phyloP scores from a whole-genome alignment of 75 land plant species.

The Azolla pinnata region DNA sequence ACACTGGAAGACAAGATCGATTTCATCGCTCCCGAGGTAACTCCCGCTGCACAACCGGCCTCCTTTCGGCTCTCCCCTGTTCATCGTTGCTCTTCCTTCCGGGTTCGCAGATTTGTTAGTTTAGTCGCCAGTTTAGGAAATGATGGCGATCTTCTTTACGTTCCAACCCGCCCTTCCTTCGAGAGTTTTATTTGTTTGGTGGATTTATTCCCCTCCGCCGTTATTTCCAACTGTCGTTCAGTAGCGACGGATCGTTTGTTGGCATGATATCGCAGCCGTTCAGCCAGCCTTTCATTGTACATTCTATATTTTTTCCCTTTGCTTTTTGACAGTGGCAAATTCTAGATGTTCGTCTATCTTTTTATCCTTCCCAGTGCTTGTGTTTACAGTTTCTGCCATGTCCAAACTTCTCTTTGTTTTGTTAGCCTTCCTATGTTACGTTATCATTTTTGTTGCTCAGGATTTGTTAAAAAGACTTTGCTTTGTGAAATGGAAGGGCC shows the following conservation, averaged over 20 bases:
- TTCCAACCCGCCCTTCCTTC: neutral
- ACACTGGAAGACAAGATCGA: neutral
- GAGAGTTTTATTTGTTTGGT: neutral
- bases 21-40: constrained; percentile 1
- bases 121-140: neutral
- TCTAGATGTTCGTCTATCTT: too few relatives aligned
- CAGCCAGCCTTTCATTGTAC: too few relatives aligned
- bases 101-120: too few relatives aligned
- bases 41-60: too few relatives aligned
- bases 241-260: too few relatives aligned
- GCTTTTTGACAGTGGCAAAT: too few relatives aligned
- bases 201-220: neutral
- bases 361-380: neutral
- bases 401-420: neutral
- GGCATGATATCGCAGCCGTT: too few relatives aligned
- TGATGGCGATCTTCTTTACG: neutral
- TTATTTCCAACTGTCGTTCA: neutral
- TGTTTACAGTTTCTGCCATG: neutral
- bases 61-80: too few relatives aligned
- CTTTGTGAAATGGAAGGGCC: neutral
- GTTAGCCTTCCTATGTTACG: neutral
- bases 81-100: too few relatives aligned
- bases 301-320: too few relatives aligned
- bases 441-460: constrained; percentile 1
- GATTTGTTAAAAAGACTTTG: neutral